phyloP scores from a whole-genome alignment of 306 rosid genomes.

The Astragalus glycyphyllos region DNA sequence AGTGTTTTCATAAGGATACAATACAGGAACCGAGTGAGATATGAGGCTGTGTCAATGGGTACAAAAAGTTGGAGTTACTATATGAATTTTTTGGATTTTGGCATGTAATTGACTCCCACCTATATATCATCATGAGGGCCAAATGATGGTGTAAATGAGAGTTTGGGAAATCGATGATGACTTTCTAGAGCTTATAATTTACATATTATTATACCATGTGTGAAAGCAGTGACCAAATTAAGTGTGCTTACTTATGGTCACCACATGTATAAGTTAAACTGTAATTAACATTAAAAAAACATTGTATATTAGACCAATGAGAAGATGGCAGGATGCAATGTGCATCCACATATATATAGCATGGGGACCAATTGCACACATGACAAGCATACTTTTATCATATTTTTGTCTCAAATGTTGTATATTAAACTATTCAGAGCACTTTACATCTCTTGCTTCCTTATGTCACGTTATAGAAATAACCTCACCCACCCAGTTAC shows the following conservation, averaged over 20 bases:
- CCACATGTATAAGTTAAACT: conserved; percentile 37
- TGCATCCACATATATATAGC: conserved; percentile 12
- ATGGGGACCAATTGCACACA: conserved; percentile 28
- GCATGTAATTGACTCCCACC: conserved; percentile 53
- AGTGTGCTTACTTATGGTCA: conserved; percentile 27
- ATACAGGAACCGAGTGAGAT: conserved; percentile 4
- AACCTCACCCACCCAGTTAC: conserved; percentile 39
- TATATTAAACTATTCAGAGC: conserved; percentile 15
- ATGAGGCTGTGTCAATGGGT: conserved; percentile 44
- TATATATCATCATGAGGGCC: conserved; percentile 48
- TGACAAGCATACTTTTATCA: conserved; percentile 25
- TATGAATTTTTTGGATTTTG: conserved; percentile 56
- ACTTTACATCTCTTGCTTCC: conserved; percentile 33
- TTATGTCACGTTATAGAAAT: conserved; percentile 42
- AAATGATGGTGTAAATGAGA: conserved; percentile 41
- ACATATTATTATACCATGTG: conserved; percentile 49
- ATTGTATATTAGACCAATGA: conserved; percentile 3
- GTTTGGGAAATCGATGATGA: conserved; percentile 52
- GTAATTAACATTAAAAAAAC: conserved; percentile 22
- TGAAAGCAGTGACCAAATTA: conserved; percentile 43
- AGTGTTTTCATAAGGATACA: conserved; percentile 1
- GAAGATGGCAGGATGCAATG: conserved; percentile 30
- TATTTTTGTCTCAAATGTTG: conserved; percentile 46
- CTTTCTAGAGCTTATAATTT: conserved; percentile 55
- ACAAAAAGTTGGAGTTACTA: conserved; percentile 43